Evolutionary conservation across 768 basidiomycete genomes (phyloP).

Genomic region (Trametes villosa): DNA sequence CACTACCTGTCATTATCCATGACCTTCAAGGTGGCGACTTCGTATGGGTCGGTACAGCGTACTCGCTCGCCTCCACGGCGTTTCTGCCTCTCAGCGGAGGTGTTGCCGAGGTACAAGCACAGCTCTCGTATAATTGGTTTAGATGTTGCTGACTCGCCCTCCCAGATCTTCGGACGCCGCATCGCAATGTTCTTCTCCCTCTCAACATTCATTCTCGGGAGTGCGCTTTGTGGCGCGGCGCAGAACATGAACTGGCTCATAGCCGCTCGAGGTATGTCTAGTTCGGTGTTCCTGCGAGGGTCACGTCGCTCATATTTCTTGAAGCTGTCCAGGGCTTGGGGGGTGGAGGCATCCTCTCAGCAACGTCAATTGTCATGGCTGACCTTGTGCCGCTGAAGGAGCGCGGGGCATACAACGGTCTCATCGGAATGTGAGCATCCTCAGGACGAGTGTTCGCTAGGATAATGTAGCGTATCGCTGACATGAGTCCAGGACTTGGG

Average conservation of each 20-base stretch:
- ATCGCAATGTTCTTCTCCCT: slow-evolving; percentile 36
- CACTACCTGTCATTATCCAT: slow-evolving; percentile 21
- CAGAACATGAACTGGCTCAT: slow-evolving; percentile 46
- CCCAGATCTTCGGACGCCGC: slow-evolving; percentile 39
- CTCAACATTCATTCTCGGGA: slow-evolving; percentile 40
- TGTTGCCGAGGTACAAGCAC: slow-evolving; percentile 21
- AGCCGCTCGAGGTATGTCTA: slow-evolving; percentile 33
- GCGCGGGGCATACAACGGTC: slow-evolving; percentile 31
- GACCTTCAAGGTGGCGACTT: slow-evolving; percentile 26
- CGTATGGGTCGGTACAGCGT: slow-evolving; percentile 33
- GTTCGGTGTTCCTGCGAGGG: too few relatives aligned
- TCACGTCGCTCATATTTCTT: neutral
- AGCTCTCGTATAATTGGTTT: too few relatives aligned
- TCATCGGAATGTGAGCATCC: neutral
- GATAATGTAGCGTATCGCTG: too few relatives aligned
- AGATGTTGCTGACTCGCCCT: too few relatives aligned
- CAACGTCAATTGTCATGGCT: slow-evolving; percentile 39
- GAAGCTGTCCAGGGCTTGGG: slow-evolving; percentile 38
- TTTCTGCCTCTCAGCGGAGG: slow-evolving; percentile 39
- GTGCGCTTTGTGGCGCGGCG: slow-evolving; percentile 43
- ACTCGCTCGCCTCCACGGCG: slow-evolving; percentile 39
- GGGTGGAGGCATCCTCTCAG: slow-evolving; percentile 32
- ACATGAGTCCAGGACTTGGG: slow-evolving; percentile 26
- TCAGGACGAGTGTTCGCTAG: too few relatives aligned
- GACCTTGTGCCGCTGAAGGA: slow-evolving; percentile 44